phyloP scores from a whole-genome alignment of 2,329 filamentous ascomycete genomes.

The Cladosporium velox region DNA sequence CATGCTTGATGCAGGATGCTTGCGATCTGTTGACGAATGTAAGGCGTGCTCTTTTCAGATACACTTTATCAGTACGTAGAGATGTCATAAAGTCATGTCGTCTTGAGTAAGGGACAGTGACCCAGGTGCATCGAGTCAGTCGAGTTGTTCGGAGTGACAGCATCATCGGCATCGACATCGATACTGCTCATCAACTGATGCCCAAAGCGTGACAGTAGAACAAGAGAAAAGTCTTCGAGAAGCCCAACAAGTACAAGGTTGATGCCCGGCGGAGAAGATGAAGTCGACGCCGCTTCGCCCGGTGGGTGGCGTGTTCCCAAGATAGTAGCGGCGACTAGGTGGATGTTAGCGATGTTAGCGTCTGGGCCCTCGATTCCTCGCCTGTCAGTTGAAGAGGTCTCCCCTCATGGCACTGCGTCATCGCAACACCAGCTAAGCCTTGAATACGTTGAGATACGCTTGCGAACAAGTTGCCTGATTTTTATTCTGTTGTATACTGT shows the following conservation, averaged over 20 bases:
- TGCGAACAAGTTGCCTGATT: conserved; percentile 8
- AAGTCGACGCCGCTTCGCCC: neutral
- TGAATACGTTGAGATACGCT: neutral
- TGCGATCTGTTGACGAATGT: neutral
- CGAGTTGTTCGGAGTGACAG: neutral
- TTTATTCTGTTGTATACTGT: neutral
- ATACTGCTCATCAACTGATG: neutral
- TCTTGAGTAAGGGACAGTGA: neutral
- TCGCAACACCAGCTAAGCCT: neutral
- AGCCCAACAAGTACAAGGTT: neutral
- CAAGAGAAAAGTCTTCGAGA: neutral
- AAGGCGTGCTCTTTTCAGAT: neutral
- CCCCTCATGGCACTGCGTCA: neutral
- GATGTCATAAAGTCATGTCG: neutral
- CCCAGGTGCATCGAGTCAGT: neutral
- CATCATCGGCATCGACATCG: neutral
- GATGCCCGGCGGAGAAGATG: neutral
- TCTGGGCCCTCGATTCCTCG: conserved; percentile 1
- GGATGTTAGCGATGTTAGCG: neutral
- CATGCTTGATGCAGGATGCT: neutral
- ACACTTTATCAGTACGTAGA: neutral
- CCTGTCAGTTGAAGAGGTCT: neutral
- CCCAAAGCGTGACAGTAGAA: neutral
- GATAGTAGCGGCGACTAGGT: conserved; percentile 1
- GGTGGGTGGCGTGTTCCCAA: neutral